Base-by-base conservation (phyloP, 352 stramenopile genomes). In the Phytophthora citricola region DNA sequence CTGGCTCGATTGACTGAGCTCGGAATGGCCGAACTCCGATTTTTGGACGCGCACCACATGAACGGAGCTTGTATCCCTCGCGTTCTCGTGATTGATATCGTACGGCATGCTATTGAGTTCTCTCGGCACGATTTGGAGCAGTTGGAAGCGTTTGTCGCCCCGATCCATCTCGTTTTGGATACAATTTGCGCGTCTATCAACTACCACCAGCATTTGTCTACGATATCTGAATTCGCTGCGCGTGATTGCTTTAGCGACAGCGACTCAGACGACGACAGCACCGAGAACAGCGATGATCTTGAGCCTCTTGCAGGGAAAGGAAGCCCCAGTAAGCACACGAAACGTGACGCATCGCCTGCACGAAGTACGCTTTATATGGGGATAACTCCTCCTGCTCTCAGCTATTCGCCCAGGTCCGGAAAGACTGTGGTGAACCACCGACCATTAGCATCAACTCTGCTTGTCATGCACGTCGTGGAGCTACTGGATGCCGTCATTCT, bases 171-270 rank as follows among this genome's bases (percentile, higher is more conserved):
- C 31, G 52, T 92, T 8, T 45, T 89, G 24, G 79, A 87, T 17
- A 87, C 71, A 2, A 65, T 91, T 26, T 92, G 85, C 24, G 79
- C 81, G 2, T 75, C 75, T 3, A 92, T 93, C 56, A 92, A 92
- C 53, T 93, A 91, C 29, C 81, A 91, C 32, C 83, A 90, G 63
- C 85, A 93, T 49, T 66, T 91, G 34, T 82, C 81, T 5, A 91
- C 83, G 1, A 93, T 93, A 52, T 81, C 73, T 0, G 83, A 91
- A 58, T 89, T 92, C 44, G 85, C 85, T 8, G 82, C 81, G 3
- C 81, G 83, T 1, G 81, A 88, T 58, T 90, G 85, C 51, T 93
- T 93, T 48, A 92, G 83, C 49, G 85, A 93, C 50, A 87, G 75
- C 39, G 85, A 92, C 52, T 90, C 80, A 0, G 84, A 93, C 29